Percentiles rank a stretch among this genome's conserved stretches.
phyloP scores from a whole-genome alignment of 345 rosid species.

The Eucalyptus victrix region DNA sequence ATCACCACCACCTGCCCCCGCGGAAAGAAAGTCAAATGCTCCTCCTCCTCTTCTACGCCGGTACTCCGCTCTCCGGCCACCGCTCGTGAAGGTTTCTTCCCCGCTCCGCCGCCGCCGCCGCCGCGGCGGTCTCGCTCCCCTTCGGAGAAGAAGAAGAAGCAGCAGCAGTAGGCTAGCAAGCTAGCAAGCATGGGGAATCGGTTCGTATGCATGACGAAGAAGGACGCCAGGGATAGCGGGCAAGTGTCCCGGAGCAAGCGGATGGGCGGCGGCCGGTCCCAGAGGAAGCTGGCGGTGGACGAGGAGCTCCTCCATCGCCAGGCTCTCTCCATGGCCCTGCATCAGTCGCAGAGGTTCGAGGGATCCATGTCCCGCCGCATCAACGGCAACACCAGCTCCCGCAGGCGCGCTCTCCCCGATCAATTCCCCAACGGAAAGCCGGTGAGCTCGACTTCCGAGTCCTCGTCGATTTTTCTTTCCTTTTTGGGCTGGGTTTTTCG shows the following conservation, averaged over 20 bases:
- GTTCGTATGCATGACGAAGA: slow-evolving; percentile 64
- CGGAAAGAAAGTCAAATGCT: background rate
- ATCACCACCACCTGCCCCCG: background rate
- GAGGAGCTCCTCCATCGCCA: slow-evolving; percentile 89
- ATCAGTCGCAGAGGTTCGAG: slow-evolving; percentile 92
- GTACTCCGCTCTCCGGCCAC: background rate
- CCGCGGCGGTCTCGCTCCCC: background rate
- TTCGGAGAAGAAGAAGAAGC: background rate
- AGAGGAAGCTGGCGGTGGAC: slow-evolving; percentile 70
- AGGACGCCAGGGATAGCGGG: slow-evolving; percentile 26
- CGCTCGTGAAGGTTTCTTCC: background rate
- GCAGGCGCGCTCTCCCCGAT: slow-evolving; percentile 53
- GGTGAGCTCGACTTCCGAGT: slow-evolving; percentile 10
- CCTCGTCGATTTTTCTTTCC: background rate
- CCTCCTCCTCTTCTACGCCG: background rate
- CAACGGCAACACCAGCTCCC: slow-evolving; percentile 69
- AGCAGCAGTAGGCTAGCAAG: background rate
- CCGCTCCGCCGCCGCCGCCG: background rate
- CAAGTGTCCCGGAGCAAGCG: slow-evolving; percentile 75
- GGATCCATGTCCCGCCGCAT: slow-evolving; percentile 97
- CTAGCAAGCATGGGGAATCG: slow-evolving; percentile 60
- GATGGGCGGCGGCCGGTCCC: slow-evolving; percentile 45
- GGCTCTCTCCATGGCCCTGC: slow-evolving; percentile 91
- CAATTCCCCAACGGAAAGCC: slow-evolving; percentile 67
- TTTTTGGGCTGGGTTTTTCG: background rate